Conservation (phyloP, 306 rosid genomes). For the Vachellia collinsii region DNA sequence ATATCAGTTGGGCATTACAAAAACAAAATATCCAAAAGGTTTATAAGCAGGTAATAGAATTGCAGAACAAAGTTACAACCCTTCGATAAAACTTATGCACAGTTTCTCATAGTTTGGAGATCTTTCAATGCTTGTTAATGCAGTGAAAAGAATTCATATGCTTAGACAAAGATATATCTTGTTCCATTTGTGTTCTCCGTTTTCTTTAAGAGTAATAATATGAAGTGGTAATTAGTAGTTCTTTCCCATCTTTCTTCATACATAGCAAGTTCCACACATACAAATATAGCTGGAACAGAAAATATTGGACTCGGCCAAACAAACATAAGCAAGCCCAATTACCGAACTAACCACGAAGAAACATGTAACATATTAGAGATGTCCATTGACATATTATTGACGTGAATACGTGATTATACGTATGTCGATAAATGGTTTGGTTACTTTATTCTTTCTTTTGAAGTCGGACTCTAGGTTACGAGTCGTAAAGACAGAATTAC, state of each 20-base stretch:
- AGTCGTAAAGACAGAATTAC: slow-evolving; percentile 3
- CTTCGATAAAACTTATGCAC: slow-evolving; percentile 2
- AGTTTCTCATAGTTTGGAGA: slow-evolving; percentile 12
- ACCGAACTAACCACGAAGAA: neutral
- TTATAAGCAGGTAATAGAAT: slow-evolving; percentile 5
- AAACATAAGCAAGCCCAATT: neutral
- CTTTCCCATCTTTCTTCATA: slow-evolving; percentile 10
- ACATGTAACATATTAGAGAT: neutral
- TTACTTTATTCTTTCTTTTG: neutral
- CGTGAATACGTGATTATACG: neutral
- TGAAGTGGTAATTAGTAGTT: slow-evolving; percentile 1
- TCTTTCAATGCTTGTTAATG: slow-evolving; percentile 18
- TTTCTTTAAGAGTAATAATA: neutral
- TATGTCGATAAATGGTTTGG: neutral
- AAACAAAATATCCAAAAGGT: neutral
- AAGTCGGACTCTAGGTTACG: neutral
- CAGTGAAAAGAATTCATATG: slow-evolving; percentile 8
- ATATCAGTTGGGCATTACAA: neutral
- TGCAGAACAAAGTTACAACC: neutral
- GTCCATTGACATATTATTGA: neutral
- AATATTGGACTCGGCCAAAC: neutral
- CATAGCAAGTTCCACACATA: neutral
- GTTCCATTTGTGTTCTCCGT: neutral
- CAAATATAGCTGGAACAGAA: no score
- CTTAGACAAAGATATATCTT: neutral